These are phyloP conservation scores for Rhizophagus clarus DNA, from an alignment of 192 early-diverging fungal species.

Conservation along the genomic window DNA sequence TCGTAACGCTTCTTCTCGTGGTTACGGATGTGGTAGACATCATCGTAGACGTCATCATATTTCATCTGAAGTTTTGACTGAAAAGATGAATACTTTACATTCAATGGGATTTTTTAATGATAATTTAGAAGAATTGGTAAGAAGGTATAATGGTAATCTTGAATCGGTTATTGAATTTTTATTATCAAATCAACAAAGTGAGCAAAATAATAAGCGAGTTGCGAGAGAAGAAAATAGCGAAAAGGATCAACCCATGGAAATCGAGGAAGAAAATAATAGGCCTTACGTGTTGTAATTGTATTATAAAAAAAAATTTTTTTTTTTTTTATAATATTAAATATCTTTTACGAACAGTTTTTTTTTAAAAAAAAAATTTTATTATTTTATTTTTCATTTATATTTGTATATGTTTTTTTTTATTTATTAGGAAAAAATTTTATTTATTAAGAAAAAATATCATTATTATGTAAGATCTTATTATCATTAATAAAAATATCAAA, in stretches of 20 bases:
- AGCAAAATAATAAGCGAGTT: not conserved
- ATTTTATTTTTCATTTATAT: too few species aligned
- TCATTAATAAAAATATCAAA: too few species aligned
- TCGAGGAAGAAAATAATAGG: not conserved
- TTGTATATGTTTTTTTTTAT: too few species aligned
- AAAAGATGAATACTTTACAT: not conserved
- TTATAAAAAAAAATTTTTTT: too few species aligned
- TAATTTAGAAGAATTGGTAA: constrained; percentile 18
- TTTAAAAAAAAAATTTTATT: too few species aligned
- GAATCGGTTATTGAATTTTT: not conserved
- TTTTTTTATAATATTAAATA: too few species aligned
- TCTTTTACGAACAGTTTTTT: too few species aligned
- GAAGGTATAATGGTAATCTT: constrained; percentile 3
- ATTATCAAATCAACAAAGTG: not conserved
- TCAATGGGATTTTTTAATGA: not conserved
- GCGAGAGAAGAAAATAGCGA: not conserved
- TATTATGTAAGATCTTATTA: too few species aligned
- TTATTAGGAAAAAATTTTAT: too few species aligned
- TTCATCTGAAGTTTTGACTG: not conserved
- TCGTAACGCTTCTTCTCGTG: not conserved
- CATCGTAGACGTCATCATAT: not conserved
- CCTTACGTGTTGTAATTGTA: not conserved
- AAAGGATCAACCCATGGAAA: not conserved
- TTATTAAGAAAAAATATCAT: too few species aligned
- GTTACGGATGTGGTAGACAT: not conserved